These are phyloP conservation scores for Metarhizium robertsii DNA, from an alignment of 2,329 filamentous ascomycete genomes.

Conservation along the genomic window DNA sequence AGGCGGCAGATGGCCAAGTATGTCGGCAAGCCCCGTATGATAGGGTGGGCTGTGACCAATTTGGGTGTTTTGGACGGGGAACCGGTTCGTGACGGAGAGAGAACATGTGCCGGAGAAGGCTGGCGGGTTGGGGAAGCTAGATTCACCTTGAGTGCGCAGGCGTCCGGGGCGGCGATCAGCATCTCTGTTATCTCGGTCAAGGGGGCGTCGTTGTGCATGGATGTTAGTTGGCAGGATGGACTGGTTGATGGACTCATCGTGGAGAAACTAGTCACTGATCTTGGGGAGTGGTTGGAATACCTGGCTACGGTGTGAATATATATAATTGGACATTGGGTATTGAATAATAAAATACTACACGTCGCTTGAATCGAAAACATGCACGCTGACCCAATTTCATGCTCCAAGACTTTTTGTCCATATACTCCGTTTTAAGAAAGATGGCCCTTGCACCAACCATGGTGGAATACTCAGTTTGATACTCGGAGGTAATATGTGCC, in stretches of 20 bases:
- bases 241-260: slow-evolving; percentile 3
- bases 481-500: slow-evolving; percentile 6
- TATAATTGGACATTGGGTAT: not conserved
- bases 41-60: not conserved
- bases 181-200: slow-evolving; percentile 14
- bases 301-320: not conserved
- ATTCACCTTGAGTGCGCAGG: slow-evolving; percentile 13
- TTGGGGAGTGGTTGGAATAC: not conserved
- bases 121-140: slow-evolving; percentile 15
- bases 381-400: not conserved
- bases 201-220: slow-evolving; percentile 13
- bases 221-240: slow-evolving; percentile 15
- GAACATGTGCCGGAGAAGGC: not conserved
- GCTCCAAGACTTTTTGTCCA: not conserved
- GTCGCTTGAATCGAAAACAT: not conserved
- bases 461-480: not conserved
- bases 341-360: not conserved
- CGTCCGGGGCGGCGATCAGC: slow-evolving; percentile 12
- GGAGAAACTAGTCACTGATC: slow-evolving; percentile 10
- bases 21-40: slow-evolving; percentile 2
- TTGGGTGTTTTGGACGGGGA: not conserved
- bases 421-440: slow-evolving; percentile 2
- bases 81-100: too few species aligned
- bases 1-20: slow-evolving; percentile 8
- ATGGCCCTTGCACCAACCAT: not conserved